These are phyloP conservation scores for Syzygium malaccense DNA, from an alignment of 441 rosid genomes.

Conservation along the genomic window DNA sequence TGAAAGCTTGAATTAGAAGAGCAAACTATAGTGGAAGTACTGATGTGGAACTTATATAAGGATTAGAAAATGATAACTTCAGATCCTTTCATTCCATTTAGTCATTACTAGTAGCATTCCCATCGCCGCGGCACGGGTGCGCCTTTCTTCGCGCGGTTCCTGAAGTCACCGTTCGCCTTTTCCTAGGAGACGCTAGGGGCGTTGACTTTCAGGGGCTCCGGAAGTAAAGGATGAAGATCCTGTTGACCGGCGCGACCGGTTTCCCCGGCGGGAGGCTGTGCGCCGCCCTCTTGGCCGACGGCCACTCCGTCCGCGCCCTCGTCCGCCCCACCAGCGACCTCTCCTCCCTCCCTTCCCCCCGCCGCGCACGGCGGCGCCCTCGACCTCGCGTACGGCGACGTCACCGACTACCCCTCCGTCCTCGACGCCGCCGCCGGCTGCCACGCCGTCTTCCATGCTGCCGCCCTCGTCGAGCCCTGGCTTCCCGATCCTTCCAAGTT, in stretches of 20 bases:
- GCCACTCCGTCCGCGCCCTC: constrained; percentile 66
- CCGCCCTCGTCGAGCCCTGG: constrained; percentile 91
- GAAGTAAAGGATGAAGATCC: constrained; percentile 37
- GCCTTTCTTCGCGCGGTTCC: accelerated
- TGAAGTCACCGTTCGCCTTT: background rate
- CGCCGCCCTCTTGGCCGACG: constrained; percentile 49
- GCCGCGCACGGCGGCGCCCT: constrained; percentile 8
- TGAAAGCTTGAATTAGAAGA: background rate
- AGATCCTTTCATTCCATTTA: background rate
- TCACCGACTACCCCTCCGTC: constrained; percentile 58
- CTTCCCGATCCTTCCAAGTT: constrained; percentile 76
- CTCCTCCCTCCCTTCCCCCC: constrained; percentile 40
- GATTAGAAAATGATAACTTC: background rate
- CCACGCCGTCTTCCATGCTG: constrained; percentile 70
- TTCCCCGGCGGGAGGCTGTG: constrained; percentile 76
- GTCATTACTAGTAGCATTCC: background rate
- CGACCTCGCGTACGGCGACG: constrained; percentile 74
- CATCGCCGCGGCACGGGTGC: no score
- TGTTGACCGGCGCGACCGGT: constrained; percentile 88
- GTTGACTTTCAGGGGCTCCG: background rate
- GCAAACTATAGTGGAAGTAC: accelerated
- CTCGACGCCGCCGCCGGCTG: constrained; percentile 59
- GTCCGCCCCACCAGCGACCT: constrained; percentile 81
- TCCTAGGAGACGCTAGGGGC: background rate
- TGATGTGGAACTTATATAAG: background rate